A percentile compares a stretch with the other conserved stretches of the same genome.
phyloP scores from a whole-genome alignment of 164 flowering plant species.

The Taxillus chinensis region DNA sequence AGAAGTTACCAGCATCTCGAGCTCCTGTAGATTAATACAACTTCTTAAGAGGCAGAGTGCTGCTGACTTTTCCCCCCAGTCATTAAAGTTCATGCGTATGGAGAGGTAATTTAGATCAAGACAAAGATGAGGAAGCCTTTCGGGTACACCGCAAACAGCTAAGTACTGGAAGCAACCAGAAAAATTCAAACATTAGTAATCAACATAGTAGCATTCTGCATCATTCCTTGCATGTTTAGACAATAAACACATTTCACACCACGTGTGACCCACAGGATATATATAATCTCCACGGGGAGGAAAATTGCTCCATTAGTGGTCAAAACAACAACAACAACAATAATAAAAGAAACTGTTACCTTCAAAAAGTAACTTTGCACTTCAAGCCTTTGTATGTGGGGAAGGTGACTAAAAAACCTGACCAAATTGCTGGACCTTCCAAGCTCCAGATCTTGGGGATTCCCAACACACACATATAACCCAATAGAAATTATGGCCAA shows the following conservation, averaged over 20 bases:
- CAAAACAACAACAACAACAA: neutral
- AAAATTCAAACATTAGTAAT: neutral
- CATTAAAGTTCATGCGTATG: slow-evolving; percentile 25
- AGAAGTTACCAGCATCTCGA: slow-evolving; percentile 34
- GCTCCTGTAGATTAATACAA: slow-evolving; percentile 38
- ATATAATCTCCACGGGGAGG: neutral
- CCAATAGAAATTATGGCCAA: slow-evolving; percentile 34
- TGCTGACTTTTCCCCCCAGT: slow-evolving; percentile 22
- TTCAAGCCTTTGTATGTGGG: slow-evolving; percentile 40
- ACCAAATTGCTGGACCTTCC: slow-evolving; percentile 28
- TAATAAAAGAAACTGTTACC: slow-evolving; percentile 18
- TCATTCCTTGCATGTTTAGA: too few relatives aligned
- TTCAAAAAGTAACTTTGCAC: slow-evolving; percentile 35
- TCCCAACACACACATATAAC: slow-evolving; percentile 24
- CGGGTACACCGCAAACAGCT: slow-evolving; percentile 29
- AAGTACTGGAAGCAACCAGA: slow-evolving; percentile 27
- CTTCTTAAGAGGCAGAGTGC: slow-evolving; percentile 38
- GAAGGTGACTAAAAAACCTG: slow-evolving; percentile 32
- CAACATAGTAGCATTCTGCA: too few relatives aligned
- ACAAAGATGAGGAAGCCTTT: slow-evolving; percentile 25
- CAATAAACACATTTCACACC: neutral
- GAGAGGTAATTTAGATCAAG: slow-evolving; percentile 35
- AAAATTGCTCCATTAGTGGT: neutral
- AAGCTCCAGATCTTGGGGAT: slow-evolving; percentile 10
- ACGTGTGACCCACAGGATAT: neutral